phyloP scores from a whole-genome alignment of 352 stramenopile species.

The Phytopythium sindhum region DNA sequence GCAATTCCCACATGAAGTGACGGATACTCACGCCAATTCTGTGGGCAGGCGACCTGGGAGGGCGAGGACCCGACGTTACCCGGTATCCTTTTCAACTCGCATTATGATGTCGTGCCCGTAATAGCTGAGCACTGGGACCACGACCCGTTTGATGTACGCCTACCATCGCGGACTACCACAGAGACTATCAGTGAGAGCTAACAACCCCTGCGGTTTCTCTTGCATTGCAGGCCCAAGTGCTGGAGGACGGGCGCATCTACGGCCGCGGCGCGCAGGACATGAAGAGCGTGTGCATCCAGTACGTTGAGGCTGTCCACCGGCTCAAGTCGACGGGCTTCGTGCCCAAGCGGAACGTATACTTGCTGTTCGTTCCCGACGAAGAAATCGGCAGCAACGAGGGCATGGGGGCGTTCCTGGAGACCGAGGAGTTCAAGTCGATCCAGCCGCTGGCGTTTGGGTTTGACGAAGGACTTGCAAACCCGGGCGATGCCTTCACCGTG shows the following conservation, averaged over 20 bases:
- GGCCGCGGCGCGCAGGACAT: conserved; percentile 94
- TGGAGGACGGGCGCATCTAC: conserved; percentile 91
- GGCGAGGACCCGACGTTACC: conserved; percentile 83
- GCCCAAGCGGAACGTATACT: conserved; percentile 86
- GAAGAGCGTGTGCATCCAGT: conserved; percentile 96
- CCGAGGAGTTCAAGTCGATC: conserved; percentile 74
- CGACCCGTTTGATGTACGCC: conserved; percentile 87
- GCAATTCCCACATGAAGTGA: no score
- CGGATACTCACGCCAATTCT: no score
- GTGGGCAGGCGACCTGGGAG: conserved; percentile 63
- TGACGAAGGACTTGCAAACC: conserved; percentile 93
- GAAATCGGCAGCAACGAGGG: conserved; percentile 91
- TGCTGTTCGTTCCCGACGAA: conserved; percentile 93
- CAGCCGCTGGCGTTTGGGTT: conserved; percentile 88
- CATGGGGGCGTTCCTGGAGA: conserved; percentile 91
- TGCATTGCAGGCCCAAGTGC: conserved; percentile 50
- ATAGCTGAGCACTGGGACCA: conserved; percentile 85
- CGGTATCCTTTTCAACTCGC: conserved; percentile 91
- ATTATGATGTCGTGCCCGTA: conserved; percentile 96
- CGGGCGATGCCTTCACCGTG: conserved; percentile 88
- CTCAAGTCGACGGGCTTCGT: conserved; percentile 67
- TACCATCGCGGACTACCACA: background rate
- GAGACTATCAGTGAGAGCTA: background rate
- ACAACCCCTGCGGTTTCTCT: no score
- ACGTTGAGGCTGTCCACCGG: conserved; percentile 89